Base-by-base conservation (phyloP, 805 yeast species). In the Monosporozyma solicola region DNA sequence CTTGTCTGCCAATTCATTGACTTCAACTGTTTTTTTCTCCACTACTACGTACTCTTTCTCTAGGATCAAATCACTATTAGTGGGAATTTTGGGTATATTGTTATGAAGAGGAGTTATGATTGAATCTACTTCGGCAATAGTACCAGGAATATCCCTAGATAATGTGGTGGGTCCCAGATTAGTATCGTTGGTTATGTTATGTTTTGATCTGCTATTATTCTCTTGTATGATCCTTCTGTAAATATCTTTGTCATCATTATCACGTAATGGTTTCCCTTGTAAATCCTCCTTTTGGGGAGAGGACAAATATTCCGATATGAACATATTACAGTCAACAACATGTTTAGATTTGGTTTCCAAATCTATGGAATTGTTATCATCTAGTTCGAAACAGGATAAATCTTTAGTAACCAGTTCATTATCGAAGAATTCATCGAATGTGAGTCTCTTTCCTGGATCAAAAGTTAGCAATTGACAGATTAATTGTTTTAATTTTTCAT, bases 1-100 rank as follows among this genome's bases (percentile, higher is more conserved):
- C 66, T 91, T 97, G 68, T 92, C 98, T 2, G 99, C 99, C 53
- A 94, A 75, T 2, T 96, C 92, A 72, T 92, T 92, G 8, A 92
- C 95, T 65, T 94, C 98, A 3, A 92, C 97, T 0, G 94, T 88
- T 49, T 95, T 79, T 67, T 92, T 94, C 67, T 92, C 98, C 31
- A 92, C 91, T 41, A 92, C 95, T 35, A 92, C 98, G 61, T 92
- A 92, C 62, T 90, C 97, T 58, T 81, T 83, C 60, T 89, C 96
- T 53, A 83, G 71, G 27, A 78, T 74, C 24, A 77, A 63, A 51
- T 82, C 86, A 41, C 53, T 57, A 45, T 47, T 55, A 11, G 54
- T 51, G 16, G 41, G 47, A 22, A 45, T 45, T 15, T 20, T 20
- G n/a, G 47, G 6, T 5, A 8, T 29, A 29, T 29, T 29, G 25